Evolutionary conservation across 2,329 filamentous ascomycete genomes (phyloP), one percentile per base, ranked within the genome.

Genomic region (Xylaria arbuscula): DNA sequence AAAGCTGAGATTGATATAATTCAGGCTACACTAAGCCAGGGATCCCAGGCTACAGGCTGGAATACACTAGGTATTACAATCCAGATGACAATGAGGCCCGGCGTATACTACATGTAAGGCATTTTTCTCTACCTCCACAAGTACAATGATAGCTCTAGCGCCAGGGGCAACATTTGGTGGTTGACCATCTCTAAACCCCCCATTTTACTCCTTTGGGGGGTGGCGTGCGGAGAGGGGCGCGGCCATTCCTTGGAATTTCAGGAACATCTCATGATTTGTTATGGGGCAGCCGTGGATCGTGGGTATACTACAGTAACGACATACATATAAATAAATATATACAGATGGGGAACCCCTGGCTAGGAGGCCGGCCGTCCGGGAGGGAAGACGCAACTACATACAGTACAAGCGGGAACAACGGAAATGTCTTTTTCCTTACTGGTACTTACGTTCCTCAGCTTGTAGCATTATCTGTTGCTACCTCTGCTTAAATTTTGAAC

Each of bases 191-290:
- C 32, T 51, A 38, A 60, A 45, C 66, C 56, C 51, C 66, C 65
- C 59, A 70, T 70, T 64, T 72, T 54, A 15, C 48, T 34, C n/a
- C 13, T 56, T 69, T 72, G 70, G 48, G 69, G 28, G 65, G 53
- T 55, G 62, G 62, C 57, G 64, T 40, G 68, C 65, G 67, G 68
- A 70, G 71, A 72, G 72, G 71, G 64, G 64, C 66, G 63, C 67
- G 55, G 64, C 48, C 53, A 67, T 55, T 66, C 67, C 64, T 67
- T 64, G 56, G 62, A 68, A 72, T 69, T 70, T 63, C 69, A 72
- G 72, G 70, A 72, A 75, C 71, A 62, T 57, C 53, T 59, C 62
- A 51, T 50, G 36, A 59, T 51, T 45, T 51, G 56, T 51, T 28
- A 38, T 36, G 38, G 64, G 56, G 54, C 22, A 32, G 36, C 47